These are phyloP conservation scores for Takashimella tepidaria DNA, from an alignment of 1,284 basidiomycete species.

Conservation along the genomic window DNA sequence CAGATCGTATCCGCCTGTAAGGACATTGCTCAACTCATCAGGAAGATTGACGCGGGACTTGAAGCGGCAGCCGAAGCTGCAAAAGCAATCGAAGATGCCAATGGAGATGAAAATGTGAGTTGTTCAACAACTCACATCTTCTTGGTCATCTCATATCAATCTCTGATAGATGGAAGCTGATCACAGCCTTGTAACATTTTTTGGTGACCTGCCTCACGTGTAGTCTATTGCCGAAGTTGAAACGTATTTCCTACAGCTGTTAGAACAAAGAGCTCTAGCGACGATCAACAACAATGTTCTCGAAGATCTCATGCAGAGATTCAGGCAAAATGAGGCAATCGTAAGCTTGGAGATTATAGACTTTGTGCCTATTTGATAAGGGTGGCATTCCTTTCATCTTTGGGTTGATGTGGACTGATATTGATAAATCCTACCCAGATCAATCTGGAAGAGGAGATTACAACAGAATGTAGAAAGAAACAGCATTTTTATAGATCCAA, in stretches of 20 bases:
- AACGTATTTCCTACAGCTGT: constrained; percentile 7
- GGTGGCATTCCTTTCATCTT: too few species aligned
- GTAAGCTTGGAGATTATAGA: too few species aligned
- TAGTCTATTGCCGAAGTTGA: constrained; percentile 22
- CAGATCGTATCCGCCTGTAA: too few species aligned
- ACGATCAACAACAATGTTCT: neutral
- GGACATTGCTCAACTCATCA: constrained; percentile 10
- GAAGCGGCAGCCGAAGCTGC: constrained; percentile 20
- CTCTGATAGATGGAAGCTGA: neutral
- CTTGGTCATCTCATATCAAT: neutral
- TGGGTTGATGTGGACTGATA: too few species aligned
- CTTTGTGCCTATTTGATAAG: too few species aligned
- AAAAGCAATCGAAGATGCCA: constrained; percentile 21
- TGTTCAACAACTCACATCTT: neutral
- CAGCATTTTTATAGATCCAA: neutral
- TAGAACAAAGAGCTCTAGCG: constrained; percentile 11
- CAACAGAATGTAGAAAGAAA: too few species aligned
- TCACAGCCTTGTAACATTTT: neutral
- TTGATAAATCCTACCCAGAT: too few species aligned
- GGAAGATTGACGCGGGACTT: constrained; percentile 18
- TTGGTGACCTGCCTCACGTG: too few species aligned
- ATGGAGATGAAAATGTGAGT: constrained; percentile 27
- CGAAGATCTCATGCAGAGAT: neutral
- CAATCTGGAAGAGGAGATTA: too few species aligned
- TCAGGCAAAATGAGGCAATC: neutral